Evolutionary conservation across 352 stramenopile genomes (phyloP), one percentile per base, ranked within the genome.

Genomic region (Globisporangium spinosum): DNA sequence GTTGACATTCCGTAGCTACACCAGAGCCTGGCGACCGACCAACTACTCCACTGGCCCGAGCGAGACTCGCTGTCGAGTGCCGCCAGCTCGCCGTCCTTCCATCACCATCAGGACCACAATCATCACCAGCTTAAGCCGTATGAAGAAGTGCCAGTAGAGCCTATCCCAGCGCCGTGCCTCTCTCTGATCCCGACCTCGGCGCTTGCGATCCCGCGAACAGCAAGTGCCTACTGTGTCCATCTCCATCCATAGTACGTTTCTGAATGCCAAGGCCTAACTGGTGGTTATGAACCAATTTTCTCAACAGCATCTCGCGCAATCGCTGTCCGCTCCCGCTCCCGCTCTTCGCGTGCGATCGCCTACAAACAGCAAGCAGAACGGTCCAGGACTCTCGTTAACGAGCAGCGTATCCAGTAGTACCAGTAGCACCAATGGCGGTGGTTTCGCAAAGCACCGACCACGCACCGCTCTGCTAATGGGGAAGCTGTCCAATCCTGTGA

Each of bases 21-120:
- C 34, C 83, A 91, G 54, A 79, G 73, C 5, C 59, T 91, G 12
- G 77, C 80, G 27, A 79, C 77, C 0, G 79, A 91, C 3, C 68
- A 77, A 0, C 54, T 89, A 10, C 51, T 84, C 0, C 79, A 88
- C 59, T 71, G 78, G 22, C 71, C 62, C 9, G 68, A 74, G 22
- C 15, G 58, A 9, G 57, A 51, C 27, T 25, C 15, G 10, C 1
- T 35, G 17, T 70, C 69, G 3, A 71, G 65, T 15, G n/a, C 65
- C 0, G 27, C 65, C 0, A 64, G 59, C 25, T 74, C 78, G 0
- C 43, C 74, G 2, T 65, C 69, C 1, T 65, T 68, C 20, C 66
- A 70, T 9, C 62, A 70, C 2, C 57, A 72, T 40, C 2, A 49
- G 35, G 17, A 56, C 17, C 38, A 71, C 58, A 25, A 22, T 29